Evolutionary conservation across 352 stramenopile species (phyloP).

Genomic region (Globisporangium iwayamae): DNA sequence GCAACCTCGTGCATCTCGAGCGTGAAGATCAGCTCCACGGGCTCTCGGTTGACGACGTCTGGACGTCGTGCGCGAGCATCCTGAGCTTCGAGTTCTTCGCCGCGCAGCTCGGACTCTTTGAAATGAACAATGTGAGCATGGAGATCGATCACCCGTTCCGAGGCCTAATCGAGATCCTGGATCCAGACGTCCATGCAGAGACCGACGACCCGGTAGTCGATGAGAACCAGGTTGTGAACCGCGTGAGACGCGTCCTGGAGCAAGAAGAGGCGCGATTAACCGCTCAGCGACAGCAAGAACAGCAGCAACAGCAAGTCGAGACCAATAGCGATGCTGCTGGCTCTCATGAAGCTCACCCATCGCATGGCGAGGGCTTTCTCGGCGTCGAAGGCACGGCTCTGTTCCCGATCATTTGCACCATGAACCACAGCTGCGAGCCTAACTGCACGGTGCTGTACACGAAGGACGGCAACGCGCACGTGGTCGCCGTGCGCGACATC

Average conservation of each 20-base stretch:
- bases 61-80: conserved; percentile 53
- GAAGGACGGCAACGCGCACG: conserved; percentile 68
- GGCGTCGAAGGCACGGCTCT: conserved; percentile 94
- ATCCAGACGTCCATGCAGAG: conserved; percentile 36
- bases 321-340: conserved; percentile 4
- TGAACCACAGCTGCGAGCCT: conserved; percentile 96
- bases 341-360: not conserved
- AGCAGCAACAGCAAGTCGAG: conserved; percentile 53
- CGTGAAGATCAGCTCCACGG: conserved; percentile 59
- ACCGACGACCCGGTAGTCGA: conserved; percentile 17
- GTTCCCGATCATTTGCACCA: conserved; percentile 92
- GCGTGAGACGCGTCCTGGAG: conserved; percentile 41
- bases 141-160: conserved; percentile 84
- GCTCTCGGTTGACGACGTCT: conserved; percentile 54
- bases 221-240: conserved; percentile 31
- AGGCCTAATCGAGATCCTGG: conserved; percentile 67
- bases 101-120: conserved; percentile 92
- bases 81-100: conserved; percentile 87
- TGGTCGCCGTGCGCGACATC: conserved; percentile 74
- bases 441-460: conserved; percentile 92
- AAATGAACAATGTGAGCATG: conserved; percentile 96
- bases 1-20: conserved; percentile 62
- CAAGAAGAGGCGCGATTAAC: conserved; percentile 34
- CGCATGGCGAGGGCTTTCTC: conserved; percentile 78
- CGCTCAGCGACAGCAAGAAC: conserved; percentile 14